Evolutionary conservation across 2,329 filamentous ascomycete genomes (phyloP).

Genomic region (Cladophialophora bantiana): DNA sequence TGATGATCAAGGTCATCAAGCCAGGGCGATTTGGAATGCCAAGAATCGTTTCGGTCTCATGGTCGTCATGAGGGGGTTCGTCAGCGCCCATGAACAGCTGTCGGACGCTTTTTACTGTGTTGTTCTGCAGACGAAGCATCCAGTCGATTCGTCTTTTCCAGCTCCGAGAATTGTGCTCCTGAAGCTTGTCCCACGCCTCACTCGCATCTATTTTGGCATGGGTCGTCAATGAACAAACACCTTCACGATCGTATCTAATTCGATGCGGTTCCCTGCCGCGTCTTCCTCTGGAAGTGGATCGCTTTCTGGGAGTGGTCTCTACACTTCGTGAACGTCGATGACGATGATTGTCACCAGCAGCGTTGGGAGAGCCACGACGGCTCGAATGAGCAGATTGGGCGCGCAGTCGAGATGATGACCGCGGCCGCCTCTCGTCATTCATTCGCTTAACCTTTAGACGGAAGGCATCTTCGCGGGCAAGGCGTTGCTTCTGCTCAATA

Average conservation of each 20-base stretch:
- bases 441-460: conserved; percentile 85
- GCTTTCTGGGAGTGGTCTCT: conserved; percentile 57
- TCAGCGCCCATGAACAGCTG: conserved; percentile 82
- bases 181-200: conserved; percentile 76
- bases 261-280: conserved; percentile 45
- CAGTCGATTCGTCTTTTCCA: conserved; percentile 92
- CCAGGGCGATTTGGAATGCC: conserved; percentile 84
- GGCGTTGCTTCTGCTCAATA: conserved; percentile 85
- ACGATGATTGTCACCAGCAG: conserved; percentile 42
- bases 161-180: conserved; percentile 82
- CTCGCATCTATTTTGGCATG: conserved; percentile 74
- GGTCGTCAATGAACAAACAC: conserved; percentile 73
- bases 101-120: conserved; percentile 79
- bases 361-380: conserved; percentile 48
- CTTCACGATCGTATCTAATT: conserved; percentile 78
- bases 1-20: conserved; percentile 79
- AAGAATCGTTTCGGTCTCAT: conserved; percentile 84
- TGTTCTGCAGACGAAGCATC: conserved; percentile 71
- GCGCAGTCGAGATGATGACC: conserved; percentile 59
- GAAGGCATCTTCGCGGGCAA: conserved; percentile 90
- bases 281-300: conserved; percentile 45
- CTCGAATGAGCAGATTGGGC: conserved; percentile 63
- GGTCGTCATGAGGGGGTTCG: conserved; percentile 78
- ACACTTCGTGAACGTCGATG: conserved; percentile 56
- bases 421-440: conserved; percentile 67